Evolutionary conservation across 805 yeast genomes (phyloP), one percentile per base, ranked within the genome.

Genomic region (Teunomyces pallodes): DNA sequence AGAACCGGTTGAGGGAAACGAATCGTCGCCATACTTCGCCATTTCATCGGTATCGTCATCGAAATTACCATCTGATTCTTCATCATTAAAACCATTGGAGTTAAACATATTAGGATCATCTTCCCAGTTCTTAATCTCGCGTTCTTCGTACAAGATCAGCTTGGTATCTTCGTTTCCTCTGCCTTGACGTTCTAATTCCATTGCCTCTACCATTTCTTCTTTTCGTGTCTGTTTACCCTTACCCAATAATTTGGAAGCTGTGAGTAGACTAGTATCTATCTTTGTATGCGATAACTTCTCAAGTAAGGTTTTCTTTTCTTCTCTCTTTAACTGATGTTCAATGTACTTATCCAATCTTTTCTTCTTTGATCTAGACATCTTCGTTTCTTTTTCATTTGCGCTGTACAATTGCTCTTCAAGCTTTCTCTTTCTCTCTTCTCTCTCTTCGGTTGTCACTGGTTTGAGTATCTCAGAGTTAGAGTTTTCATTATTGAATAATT

Each of bases 261-360:
- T 83, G 53, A 90, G 72, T 9, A 81, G 56, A 0, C 84, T 69
- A 0, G 96, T 82, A 60, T 91, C 96, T 42, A 92, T 77, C 48
- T 77, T 75, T 1, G 88, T 81, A 26, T 76, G 77, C 44, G 84
- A 78, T 36, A 92, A 72, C 63, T 90, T 90, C 54, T 85, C 83
- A 38, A 92, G 70, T 46, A 92, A 71, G 2, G 79, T 77, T 56
- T 87, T 87, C 65, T 87, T 87, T 67, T 92, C 98, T 64, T 92
- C 96, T 61, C 95, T 74, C 59, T 86, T 86, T 56, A 90, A 61
- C 63, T 90, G 97, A 67, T 88, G 96, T 49, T 90, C 96, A 33
- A 92, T 90, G 65, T 90, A 92, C 66, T 92, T 92, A 52, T 92
- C 97, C 39, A 92, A 69, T 49, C 98, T 71, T 70, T 87, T 79